Base-by-base conservation (phyloP, 2,329 filamentous ascomycete genomes). In the Septoria linicola region DNA sequence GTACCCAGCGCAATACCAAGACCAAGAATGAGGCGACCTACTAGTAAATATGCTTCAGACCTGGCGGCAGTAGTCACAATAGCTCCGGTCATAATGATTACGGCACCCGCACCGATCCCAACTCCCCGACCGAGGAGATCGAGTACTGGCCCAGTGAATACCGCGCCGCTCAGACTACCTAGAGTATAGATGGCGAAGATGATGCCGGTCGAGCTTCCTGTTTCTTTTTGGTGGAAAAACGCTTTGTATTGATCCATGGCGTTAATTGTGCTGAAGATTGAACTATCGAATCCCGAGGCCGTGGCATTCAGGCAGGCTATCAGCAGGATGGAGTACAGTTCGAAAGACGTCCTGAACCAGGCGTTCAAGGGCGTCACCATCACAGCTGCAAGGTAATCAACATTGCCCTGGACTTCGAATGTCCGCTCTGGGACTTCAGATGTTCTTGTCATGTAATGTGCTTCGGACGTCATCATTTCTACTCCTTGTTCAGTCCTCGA, bases 131-230 rank as follows among this genome's bases (percentile, higher is more conserved):
- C 50, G n/a, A 49, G 17, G 17, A 44, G 31, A 23, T 51, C 55
- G 37, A 36, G 44, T 11, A 71, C 71, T 3, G 73, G 73, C 2
- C 73, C 75, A 1, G 72, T 72, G 20, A 66, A 62, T 32, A 75
- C 72, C 6, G 72, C 72, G 1, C 70, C 73, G 4, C 69, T 66
- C 8, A 76, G 63, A 47, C 74, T 75, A n/a, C 70, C 75, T 36
- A 76, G 73, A 2, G 70, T 75, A 59, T 76, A 77, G 43, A 77
- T 77, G 27, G 74, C 74, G 46, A 72, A 77, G 7, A 76, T 73
- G 37, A 77, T 75, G 16, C 74, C 74, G 4, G 75, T 76, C 7
- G 49, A 47, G 30, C 36, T 42, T 25, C 49, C 49, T 3, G 49
- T 52, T 25, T 52, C 49, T 34, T 52, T 35, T 17, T 52, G 47